These are phyloP conservation scores for Colletotrichum cordylinicola DNA, from an alignment of 2,329 filamentous ascomycete genomes.

Conservation along the genomic window DNA sequence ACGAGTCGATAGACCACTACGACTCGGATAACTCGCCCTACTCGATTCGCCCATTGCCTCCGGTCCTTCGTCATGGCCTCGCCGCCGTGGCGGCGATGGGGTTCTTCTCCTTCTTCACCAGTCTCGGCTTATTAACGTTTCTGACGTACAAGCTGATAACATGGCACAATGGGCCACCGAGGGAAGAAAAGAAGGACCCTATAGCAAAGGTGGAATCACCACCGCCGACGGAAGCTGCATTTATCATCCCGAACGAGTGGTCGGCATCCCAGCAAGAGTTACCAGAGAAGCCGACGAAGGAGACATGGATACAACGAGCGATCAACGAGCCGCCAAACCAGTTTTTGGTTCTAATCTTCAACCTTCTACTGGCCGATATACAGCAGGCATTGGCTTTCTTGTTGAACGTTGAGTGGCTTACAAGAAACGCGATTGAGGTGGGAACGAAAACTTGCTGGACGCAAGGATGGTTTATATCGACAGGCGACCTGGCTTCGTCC, in stretches of 20 bases:
- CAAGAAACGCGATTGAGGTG: constrained; percentile 57
- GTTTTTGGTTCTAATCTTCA: constrained; percentile 73
- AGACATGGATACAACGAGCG: constrained; percentile 24
- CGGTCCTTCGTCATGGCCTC: constrained; percentile 38
- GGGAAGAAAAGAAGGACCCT: constrained; percentile 9
- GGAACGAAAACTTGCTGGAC: constrained; percentile 61
- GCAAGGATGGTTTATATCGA: constrained; percentile 73
- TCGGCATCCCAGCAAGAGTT: constrained; percentile 24
- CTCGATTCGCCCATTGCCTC: constrained; percentile 39
- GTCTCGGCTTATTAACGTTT: constrained; percentile 35
- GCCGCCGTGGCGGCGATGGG: constrained; percentile 41
- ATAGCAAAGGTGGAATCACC: neutral
- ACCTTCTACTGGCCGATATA: constrained; percentile 71
- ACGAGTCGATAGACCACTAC: constrained; percentile 21
- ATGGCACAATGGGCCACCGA: constrained; percentile 33
- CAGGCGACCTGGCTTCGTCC: constrained; percentile 69
- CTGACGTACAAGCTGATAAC: constrained; percentile 39
- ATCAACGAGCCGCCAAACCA: constrained; percentile 60
- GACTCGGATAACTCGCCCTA: constrained; percentile 31
- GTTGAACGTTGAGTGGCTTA: constrained; percentile 66
- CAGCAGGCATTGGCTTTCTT: constrained; percentile 70
- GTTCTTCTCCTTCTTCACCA: constrained; percentile 40
- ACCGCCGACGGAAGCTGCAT: constrained; percentile 24
- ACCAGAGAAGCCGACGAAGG: neutral
- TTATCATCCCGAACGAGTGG: constrained; percentile 30